Percentiles rank a stretch among this genome's conserved stretches.
Evolutionary conservation across 345 rosid genomes (phyloP).

Genomic region (Linum lewisii): DNA sequence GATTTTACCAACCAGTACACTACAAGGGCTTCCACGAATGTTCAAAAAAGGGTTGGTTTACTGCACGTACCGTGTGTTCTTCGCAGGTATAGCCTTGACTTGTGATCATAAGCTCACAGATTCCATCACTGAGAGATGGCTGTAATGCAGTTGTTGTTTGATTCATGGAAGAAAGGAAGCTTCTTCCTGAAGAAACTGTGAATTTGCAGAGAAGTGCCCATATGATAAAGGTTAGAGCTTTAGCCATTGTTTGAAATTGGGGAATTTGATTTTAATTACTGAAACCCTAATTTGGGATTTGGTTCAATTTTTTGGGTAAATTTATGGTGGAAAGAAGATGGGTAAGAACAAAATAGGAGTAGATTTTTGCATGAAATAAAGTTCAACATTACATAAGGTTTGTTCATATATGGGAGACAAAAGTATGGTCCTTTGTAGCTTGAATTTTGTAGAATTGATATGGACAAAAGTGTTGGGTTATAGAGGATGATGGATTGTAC

Average conservation of each 20-base stretch:
- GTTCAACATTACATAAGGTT: no score
- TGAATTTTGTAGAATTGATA: background rate
- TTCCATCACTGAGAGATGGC: slow-evolving; percentile 15
- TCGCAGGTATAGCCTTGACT: slow-evolving; percentile 24
- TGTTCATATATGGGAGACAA: background rate
- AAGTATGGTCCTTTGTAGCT: background rate
- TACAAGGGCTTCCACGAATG: slow-evolving; percentile 1
- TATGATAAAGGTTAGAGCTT: background rate
- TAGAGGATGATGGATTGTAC: no score
- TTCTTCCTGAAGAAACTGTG: background rate
- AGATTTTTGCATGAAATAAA: background rate
- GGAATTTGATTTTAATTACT: background rate
- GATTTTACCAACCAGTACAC: background rate
- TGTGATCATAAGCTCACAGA: slow-evolving; percentile 30
- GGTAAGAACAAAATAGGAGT: background rate
- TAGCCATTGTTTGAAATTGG: background rate
- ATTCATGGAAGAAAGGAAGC: background rate
- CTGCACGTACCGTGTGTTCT: slow-evolving; percentile 29
- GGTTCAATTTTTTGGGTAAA: background rate
- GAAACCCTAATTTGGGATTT: background rate
- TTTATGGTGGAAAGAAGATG: background rate
- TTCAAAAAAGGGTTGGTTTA: background rate
- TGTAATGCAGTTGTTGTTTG: no score
- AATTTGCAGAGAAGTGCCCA: background rate
- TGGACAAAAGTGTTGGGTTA: background rate